Conservation (phyloP, 352 stramenopile species). For the Globisporangium orthogonon region DNA sequence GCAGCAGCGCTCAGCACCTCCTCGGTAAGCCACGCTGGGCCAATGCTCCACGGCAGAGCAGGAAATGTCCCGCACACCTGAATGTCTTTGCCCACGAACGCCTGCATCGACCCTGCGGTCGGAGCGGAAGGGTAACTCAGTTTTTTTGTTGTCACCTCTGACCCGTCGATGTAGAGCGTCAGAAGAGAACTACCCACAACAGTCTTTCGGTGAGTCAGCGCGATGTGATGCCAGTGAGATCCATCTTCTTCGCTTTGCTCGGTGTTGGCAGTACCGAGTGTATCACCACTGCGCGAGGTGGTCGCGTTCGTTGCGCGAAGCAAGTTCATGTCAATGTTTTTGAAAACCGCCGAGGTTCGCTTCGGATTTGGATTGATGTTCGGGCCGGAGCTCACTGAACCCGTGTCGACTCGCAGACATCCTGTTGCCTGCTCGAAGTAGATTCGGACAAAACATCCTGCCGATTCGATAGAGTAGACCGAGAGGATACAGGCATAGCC, state of each 20-base stretch:
- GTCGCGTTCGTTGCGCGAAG: slow-evolving; percentile 16
- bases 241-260: slow-evolving; percentile 16
- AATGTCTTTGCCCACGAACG: slow-evolving; percentile 69
- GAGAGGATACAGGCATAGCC: slow-evolving; percentile 63
- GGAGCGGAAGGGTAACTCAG: slow-evolving; percentile 55
- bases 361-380: slow-evolving; percentile 55
- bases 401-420: slow-evolving; percentile 60
- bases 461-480: slow-evolving; percentile 59
- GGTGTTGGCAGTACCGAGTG: neutral
- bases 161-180: slow-evolving; percentile 71
- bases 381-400: slow-evolving; percentile 33
- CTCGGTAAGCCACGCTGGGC: slow-evolving; percentile 59
- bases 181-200: slow-evolving; percentile 65
- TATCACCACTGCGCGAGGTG: neutral
- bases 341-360: slow-evolving; percentile 49
- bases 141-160: slow-evolving; percentile 69
- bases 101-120: slow-evolving; percentile 37
- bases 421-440: slow-evolving; percentile 73
- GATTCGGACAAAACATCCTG: slow-evolving; percentile 55
- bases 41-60: slow-evolving; percentile 59
- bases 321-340: slow-evolving; percentile 47
- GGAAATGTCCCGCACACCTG: slow-evolving; percentile 58
- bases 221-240: slow-evolving; percentile 68
- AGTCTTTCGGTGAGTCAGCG: slow-evolving; percentile 62
- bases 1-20: slow-evolving; percentile 39